These are phyloP conservation scores for Astrocystis sublimbata DNA, from an alignment of 495 filamentous ascomycete species.

Conservation along the genomic window DNA sequence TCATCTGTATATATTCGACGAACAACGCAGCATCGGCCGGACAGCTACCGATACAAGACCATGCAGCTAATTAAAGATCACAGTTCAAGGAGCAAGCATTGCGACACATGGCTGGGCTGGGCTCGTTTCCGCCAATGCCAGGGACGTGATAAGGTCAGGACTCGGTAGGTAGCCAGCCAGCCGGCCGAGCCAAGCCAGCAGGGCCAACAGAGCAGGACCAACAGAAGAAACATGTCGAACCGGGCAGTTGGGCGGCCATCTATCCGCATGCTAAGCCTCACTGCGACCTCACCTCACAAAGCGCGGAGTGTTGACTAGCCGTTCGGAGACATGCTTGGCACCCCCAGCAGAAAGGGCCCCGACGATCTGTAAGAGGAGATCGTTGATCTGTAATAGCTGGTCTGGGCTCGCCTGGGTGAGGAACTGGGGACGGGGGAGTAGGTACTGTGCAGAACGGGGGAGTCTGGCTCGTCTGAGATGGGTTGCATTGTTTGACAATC, in stretches of 20 bases:
- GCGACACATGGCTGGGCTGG: background rate
- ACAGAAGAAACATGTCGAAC: no score
- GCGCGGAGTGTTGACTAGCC: conserved; percentile 8
- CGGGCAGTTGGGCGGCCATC: conserved; percentile 1
- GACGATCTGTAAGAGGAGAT: no score
- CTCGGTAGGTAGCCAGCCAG: no score
- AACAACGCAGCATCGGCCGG: conserved; percentile 4
- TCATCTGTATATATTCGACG: background rate
- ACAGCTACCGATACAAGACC: background rate
- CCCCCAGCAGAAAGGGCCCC: no score
- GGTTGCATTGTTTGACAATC: conserved; percentile 3
- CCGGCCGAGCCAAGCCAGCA: background rate
- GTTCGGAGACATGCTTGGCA: background rate
- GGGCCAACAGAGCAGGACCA: no score
- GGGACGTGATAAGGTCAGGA: no score
- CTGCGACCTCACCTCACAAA: conserved; percentile 1
- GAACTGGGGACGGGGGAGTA: no score
- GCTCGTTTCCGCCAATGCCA: background rate
- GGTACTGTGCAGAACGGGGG: no score
- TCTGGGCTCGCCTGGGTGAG: no score
- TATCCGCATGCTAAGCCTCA: background rate
- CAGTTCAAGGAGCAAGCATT: background rate
- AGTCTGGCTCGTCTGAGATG: no score
- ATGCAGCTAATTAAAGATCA: conserved; percentile 11
- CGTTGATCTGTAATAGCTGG: no score